phyloP scores from a whole-genome alignment of 192 early-diverging fungal genomes.

The Dissophora ornata region DNA sequence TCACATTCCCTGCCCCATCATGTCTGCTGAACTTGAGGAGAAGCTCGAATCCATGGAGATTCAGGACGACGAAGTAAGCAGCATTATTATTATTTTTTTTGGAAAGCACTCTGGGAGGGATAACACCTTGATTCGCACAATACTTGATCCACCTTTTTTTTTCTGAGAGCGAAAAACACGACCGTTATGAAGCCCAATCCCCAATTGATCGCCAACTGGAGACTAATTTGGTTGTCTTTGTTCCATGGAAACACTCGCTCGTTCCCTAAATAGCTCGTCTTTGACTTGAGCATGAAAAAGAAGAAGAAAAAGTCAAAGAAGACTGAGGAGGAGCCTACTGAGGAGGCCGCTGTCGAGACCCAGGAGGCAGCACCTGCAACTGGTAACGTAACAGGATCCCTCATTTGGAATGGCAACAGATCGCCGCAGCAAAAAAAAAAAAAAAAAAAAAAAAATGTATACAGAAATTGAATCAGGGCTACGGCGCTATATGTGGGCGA shows the following conservation, averaged over 20 bases:
- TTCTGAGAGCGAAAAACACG: too few species aligned
- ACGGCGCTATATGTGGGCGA: too few species aligned
- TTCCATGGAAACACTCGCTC: background rate
- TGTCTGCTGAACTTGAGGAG: slow-evolving; percentile 46
- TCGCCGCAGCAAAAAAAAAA: slow-evolving; percentile 50
- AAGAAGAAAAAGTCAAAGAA: slow-evolving; percentile 31
- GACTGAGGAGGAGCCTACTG: slow-evolving; percentile 13
- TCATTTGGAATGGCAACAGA: background rate
- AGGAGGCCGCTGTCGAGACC: slow-evolving; percentile 31
- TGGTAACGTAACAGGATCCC: slow-evolving; percentile 60
- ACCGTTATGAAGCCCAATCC: too few species aligned
- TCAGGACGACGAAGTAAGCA: slow-evolving; percentile 43
- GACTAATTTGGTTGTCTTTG: too few species aligned
- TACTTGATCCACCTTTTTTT: too few species aligned
- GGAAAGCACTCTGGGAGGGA: background rate
- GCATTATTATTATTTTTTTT: too few species aligned
- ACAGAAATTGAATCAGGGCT: too few species aligned
- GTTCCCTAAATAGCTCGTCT: slow-evolving; percentile 52
- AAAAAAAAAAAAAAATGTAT: slow-evolving; percentile 38
- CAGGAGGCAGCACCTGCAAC: slow-evolving; percentile 11
- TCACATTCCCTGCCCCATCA: slow-evolving; percentile 32
- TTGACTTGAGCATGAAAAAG: slow-evolving; percentile 60
- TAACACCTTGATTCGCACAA: too few species aligned
- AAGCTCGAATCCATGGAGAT: slow-evolving; percentile 49
- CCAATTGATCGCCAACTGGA: too few species aligned